phyloP scores from a whole-genome alignment of 805 yeast species.

The Lipomyces spencermartinsiae region DNA sequence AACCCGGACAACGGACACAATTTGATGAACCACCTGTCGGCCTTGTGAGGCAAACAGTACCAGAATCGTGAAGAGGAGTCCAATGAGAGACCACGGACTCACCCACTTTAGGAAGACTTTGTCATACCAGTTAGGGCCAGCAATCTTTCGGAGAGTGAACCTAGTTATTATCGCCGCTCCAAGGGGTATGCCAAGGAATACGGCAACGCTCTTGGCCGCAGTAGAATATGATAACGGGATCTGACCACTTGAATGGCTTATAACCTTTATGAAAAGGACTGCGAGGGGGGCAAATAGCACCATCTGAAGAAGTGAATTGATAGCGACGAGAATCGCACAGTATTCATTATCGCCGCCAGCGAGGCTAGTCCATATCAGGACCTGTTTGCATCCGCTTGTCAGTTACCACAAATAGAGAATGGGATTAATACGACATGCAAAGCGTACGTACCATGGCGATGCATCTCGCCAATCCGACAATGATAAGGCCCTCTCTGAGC shows the following conservation, averaged over 20 bases:
- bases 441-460: conserved; percentile 55
- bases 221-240: conserved; percentile 44
- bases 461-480: conserved; percentile 65
- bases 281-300: conserved; percentile 60
- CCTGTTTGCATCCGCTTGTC: conserved; percentile 39
- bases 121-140: conserved; percentile 45
- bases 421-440: not conserved
- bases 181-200: conserved; percentile 61
- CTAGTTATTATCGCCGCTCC: conserved; percentile 55
- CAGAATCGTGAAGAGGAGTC: conserved; percentile 56
- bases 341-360: conserved; percentile 57
- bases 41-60: conserved; percentile 60
- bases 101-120: conserved; percentile 50
- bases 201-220: conserved; percentile 58
- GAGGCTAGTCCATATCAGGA: conserved; percentile 49
- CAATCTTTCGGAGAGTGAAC: conserved; percentile 43
- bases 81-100: conserved; percentile 58
- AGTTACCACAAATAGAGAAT: not conserved
- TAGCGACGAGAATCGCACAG: conserved; percentile 49
- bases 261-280: conserved; percentile 54
- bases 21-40: conserved; percentile 53
- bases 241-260: conserved; percentile 37
- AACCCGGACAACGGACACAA: conserved; percentile 57
- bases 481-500: conserved; percentile 59
- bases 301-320: conserved; percentile 59